Conservation (phyloP, 164 flowering plant species). For the Aristolochia contorta region DNA sequence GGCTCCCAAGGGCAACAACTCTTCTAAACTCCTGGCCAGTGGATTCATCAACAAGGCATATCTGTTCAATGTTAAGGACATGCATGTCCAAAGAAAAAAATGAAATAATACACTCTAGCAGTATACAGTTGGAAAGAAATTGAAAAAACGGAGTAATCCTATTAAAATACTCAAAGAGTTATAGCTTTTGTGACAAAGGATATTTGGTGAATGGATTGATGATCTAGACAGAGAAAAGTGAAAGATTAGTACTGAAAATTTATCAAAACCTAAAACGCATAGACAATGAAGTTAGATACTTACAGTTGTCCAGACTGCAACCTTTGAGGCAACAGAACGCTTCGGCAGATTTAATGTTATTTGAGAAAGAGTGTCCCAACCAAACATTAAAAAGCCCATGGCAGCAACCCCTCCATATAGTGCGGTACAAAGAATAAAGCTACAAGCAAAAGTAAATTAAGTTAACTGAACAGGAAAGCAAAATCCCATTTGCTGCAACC, state of each 20-base stretch:
- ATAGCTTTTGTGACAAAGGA: conserved; percentile 30
- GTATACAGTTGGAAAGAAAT: too few relatives aligned
- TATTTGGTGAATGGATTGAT: conserved; percentile 89
- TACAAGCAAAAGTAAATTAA: conserved; percentile 17
- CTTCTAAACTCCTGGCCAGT: conserved; percentile 73
- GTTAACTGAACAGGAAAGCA: neutral
- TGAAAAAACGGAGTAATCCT: too few relatives aligned
- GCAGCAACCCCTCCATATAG: conserved; percentile 70
- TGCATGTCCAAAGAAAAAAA: neutral
- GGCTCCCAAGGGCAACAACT: conserved; percentile 48
- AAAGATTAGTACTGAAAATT: conserved; percentile 8
- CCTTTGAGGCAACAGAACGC: conserved; percentile 41
- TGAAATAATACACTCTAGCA: too few relatives aligned
- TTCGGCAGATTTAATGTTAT: conserved; percentile 81
- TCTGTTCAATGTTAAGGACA: conserved; percentile 43
- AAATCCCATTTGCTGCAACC: neutral
- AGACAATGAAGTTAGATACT: conserved; percentile 17
- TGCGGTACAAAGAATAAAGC: conserved; percentile 51
- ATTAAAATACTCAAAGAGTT: too few relatives aligned
- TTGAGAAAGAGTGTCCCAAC: conserved; percentile 65
- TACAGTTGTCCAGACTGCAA: conserved; percentile 91
- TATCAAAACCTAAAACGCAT: neutral
- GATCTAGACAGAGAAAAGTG: conserved; percentile 38
- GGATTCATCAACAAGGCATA: conserved; percentile 82
- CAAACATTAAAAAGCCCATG: conserved; percentile 84